Base-by-base conservation (phyloP, 495 filamentous ascomycete genomes). In the Poronia punctata region DNA sequence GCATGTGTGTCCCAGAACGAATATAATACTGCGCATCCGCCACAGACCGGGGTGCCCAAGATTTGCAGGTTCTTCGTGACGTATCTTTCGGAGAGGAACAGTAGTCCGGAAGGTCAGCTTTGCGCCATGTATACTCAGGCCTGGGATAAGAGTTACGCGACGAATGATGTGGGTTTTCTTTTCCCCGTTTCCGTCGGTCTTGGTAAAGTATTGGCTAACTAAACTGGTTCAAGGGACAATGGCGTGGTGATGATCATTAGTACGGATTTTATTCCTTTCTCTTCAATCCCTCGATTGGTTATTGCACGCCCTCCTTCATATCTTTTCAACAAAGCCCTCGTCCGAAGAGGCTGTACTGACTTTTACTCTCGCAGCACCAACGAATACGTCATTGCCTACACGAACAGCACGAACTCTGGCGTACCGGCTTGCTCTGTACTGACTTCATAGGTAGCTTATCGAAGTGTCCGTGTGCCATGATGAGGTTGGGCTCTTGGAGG, bases 51-150 rank as follows among this genome's bases (percentile, higher is more conserved):
- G n/a, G 43, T 38, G 16, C 56, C 59, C 12, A 49, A 56, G 44
- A 52, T 55, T n/a, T 70, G 64, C 42, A 59, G 59, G 36, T 74
- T 74, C 65, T 72, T 71, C 57, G 66, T 70, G 35, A 53, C 61
- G 8, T 75, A 67, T 33, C 43, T 72, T n/a, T 37, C 67, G 3
- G 52, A 53, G 35, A 70, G 59, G 45, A 67, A 72, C 47, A 52
- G 58, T 3, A 26, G 31, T 9, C 35, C 50, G 1, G 27, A 50
- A 10, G 59, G 53, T 10, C 56, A 57, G 17, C 51, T 54, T 14
- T 62, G 53, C 24, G 37, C 45, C 10, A 22, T 62, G 5, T 59
- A 53, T 30, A 53, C 53, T 12, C 40, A 54, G 19, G 18, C 25
- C 7, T 53, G 43, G 29, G 12, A 29, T 46, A 35, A 15, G 41